Evolutionary conservation across 805 yeast genomes (phyloP), one percentile per base, ranked within the genome.

Genomic region (Metschnikowia lunata): DNA sequence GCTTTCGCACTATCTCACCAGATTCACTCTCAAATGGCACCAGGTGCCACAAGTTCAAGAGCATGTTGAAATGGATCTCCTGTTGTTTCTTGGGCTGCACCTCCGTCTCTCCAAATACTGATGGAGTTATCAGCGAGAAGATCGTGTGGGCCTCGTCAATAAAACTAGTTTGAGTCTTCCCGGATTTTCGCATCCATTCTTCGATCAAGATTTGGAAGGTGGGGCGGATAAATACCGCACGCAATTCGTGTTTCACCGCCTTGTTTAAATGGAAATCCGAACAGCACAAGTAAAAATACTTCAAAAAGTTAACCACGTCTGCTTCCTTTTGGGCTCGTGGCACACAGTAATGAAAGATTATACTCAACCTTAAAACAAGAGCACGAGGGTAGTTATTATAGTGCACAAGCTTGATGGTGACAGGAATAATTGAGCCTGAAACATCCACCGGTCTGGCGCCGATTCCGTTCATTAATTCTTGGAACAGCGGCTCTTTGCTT

Each of bases 181-280:
- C n/a, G 12, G 35, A 37, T 8, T 15, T 35, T 10, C n/a, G 28
- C 8, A 30, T 8, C 38, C 42, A 43, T n/a, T 34, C 26, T 18
- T 39, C 37, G 10, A 41, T 32, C 13, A 54, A 34, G 9, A 33
- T 15, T 7, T 49, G 45, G 26, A 64, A 53, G 8, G 60, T 51
- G 12, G 56, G 50, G 7, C 37, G 35, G 7, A 59, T 42, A 39
- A 62, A 54, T 8, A 9, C 26, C 26, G 45, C 43, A 10, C 43
- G 31, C 37, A 64, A 38, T 4, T 36, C 37, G 4, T 18, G 29
- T 15, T 36, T 46, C 14, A 51, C 58, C 27, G 42, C n/a, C 38
- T 54, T 50, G 41, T 58, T 59, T 30, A 59, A 46, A 47, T 62
- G 62, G 43, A 55, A 66, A 49, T 69, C 74, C 14, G 61, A 54